Base-by-base conservation (phyloP, 345 rosid species). In the Reutealis trisperma region DNA sequence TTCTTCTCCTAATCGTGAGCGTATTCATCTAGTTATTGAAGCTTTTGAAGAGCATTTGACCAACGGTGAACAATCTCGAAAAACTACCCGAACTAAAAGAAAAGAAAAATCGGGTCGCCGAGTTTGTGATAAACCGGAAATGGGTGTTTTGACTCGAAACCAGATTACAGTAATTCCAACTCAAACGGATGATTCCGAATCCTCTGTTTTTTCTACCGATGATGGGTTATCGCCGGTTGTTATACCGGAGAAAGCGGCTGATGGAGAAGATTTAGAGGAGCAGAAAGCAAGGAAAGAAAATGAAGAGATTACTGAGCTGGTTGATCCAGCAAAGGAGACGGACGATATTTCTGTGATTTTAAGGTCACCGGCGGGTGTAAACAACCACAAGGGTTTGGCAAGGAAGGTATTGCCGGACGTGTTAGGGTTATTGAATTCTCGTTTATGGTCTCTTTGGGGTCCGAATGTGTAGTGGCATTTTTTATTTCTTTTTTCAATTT, bases 371-470 rank as follows among this genome's bases (percentile, higher is more conserved):
- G 67, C 81, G 24, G 78, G 77, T 62, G 62, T 47, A 2, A 75
- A 58, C 22, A 78, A 70, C 61, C 90, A 86, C 80, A 92, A 87
- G 84, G 96, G 99, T 37, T 78, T 96, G 79, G 99, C 89, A 21
- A 89, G 98, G 83, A 96, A 96, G 85, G 96, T 96, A 67, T 71
- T 96, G 44, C 98, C 99, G 97, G 98, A 96, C 90, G 91, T 96
- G 85, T 72, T 96, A 73, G 97, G 98, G 51, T 64, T 93, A 15
- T 81, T 96, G 27, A 88, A 94, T 82, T 96, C 97, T 77, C 95
- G 90, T 82, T 84, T 93, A 78, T 96, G 99, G 97, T 85, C 88
- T 21, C 94, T 96, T 83, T 94, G 94, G 99, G 83, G 81, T 92
- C 95, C 98, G 85, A 86, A 85, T 87, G 87, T 90, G 74, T 93